Percentiles rank a stretch among this genome's conserved stretches.
Conservation (phyloP, 257 asterid genomes). For the Nicotiana obtusifolia region DNA sequence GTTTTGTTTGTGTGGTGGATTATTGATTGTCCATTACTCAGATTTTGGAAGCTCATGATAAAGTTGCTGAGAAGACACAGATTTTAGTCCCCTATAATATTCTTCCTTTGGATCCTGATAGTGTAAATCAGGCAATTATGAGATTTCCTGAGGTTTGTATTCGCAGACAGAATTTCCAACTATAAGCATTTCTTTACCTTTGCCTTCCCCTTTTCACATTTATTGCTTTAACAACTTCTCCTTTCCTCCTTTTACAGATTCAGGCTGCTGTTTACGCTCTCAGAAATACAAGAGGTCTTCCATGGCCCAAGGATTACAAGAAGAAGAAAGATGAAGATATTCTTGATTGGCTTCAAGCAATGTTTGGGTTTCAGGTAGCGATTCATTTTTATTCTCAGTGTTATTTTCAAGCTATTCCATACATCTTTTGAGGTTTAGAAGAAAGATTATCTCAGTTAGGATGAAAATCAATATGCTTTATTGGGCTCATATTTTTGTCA, state of each 20-base stretch:
- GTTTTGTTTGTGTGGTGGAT: constrained; percentile 18
- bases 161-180: background rate
- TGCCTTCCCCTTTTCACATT: constrained; percentile 5
- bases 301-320: constrained; percentile 97
- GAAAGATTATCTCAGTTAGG: background rate
- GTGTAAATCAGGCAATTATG: constrained; percentile 97
- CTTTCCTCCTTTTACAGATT: constrained; percentile 44
- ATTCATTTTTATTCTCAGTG: background rate
- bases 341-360: constrained; percentile 99
- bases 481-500: constrained; percentile 9
- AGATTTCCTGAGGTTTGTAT: constrained; percentile 86
- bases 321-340: constrained; percentile 96
- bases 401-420: background rate
- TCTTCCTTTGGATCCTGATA: constrained; percentile 97
- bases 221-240: background rate
- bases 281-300: constrained; percentile 89
- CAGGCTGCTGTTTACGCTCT: constrained; percentile 96
- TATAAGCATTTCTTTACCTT: constrained; percentile 8
- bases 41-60: constrained; percentile 93
- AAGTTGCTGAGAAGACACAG: constrained; percentile 97
- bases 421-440: background rate
- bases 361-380: constrained; percentile 96
- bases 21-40: constrained; percentile 19
- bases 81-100: constrained; percentile 92
- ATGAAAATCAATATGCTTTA: constrained; percentile 6